Evolutionary conservation across 306 rosid species (phyloP).

Genomic region (Chamaecrista fasciculata): DNA sequence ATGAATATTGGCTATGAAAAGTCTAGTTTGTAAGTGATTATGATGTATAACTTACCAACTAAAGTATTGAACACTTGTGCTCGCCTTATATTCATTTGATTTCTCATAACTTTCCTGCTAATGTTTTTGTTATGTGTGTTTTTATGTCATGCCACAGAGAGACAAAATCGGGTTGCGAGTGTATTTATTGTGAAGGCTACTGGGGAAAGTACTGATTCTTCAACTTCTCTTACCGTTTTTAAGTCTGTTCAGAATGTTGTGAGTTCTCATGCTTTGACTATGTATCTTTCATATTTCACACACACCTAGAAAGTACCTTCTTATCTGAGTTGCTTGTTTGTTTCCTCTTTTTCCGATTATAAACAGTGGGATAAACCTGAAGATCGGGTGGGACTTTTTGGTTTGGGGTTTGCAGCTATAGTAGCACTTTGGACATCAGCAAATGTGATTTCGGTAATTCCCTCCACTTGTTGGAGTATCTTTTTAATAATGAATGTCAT

Average conservation of each 20-base stretch:
- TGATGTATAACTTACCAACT: background rate
- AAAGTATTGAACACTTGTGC: background rate
- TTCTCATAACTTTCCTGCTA: slow-evolving; percentile 5
- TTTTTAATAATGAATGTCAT: background rate
- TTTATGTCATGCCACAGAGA: slow-evolving; percentile 38
- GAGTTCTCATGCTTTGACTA: slow-evolving; percentile 2
- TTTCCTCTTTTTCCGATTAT: slow-evolving; percentile 9
- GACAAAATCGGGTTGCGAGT: slow-evolving; percentile 27
- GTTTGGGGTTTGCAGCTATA: slow-evolving; percentile 61
- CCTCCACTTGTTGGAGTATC: background rate
- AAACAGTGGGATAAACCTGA: slow-evolving; percentile 61
- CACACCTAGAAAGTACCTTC: background rate
- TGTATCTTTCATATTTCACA: background rate
- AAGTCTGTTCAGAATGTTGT: slow-evolving; percentile 75
- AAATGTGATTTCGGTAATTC: slow-evolving; percentile 49
- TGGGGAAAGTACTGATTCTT: slow-evolving; percentile 71
- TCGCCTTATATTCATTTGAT: slow-evolving; percentile 3
- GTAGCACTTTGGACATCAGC: slow-evolving; percentile 53
- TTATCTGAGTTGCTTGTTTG: background rate
- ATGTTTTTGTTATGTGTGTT: background rate
- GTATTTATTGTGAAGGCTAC: slow-evolving; percentile 58
- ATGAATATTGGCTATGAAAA: background rate
- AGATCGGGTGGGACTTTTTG: slow-evolving; percentile 55
- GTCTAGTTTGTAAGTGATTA: background rate
- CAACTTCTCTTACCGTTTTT: slow-evolving; percentile 60